Conservation (phyloP, 352 stramenopile species). For the Pythium insidiosum region DNA sequence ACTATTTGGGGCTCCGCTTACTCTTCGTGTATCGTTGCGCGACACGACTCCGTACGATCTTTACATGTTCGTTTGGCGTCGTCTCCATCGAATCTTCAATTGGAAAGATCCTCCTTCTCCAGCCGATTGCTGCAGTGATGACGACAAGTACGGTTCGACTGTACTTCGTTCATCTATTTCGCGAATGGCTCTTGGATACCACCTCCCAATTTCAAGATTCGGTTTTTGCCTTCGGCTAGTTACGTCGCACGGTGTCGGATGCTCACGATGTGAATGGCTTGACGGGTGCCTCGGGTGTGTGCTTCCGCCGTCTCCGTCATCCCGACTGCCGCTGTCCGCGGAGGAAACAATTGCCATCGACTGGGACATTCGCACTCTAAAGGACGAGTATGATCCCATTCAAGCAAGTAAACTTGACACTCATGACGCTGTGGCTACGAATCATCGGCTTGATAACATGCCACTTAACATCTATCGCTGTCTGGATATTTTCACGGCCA, state of each 20-base stretch:
- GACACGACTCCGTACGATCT: slow-evolving; percentile 62
- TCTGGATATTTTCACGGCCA: slow-evolving; percentile 82
- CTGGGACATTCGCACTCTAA: slow-evolving; percentile 84
- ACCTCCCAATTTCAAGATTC: slow-evolving; percentile 61
- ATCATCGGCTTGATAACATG: slow-evolving; percentile 66
- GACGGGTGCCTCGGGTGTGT: slow-evolving; percentile 82
- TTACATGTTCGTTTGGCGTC: slow-evolving; percentile 73
- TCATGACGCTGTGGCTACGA: slow-evolving; percentile 49
- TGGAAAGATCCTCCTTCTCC: slow-evolving; percentile 46
- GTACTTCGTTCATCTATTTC: too few species aligned
- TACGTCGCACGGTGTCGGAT: slow-evolving; percentile 73
- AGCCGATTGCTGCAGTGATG: too few species aligned
- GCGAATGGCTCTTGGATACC: slow-evolving; percentile 62
- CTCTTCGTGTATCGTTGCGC: slow-evolving; percentile 59
- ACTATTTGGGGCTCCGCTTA: slow-evolving; percentile 69
- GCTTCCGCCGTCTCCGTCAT: slow-evolving; percentile 44
- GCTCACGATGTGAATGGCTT: slow-evolving; percentile 84
- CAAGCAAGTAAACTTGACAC: slow-evolving; percentile 78
- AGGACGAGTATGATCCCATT: slow-evolving; percentile 81
- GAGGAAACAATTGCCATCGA: slow-evolving; percentile 86
- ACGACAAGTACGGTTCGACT: too few species aligned
- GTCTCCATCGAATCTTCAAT: slow-evolving; percentile 79
- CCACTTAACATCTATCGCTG: slow-evolving; percentile 75
- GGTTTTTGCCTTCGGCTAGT: slow-evolving; percentile 82
- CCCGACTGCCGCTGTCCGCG: slow-evolving; percentile 35